These are phyloP conservation scores for Cinchona pubescens DNA, from an alignment of 257 asterid genomes.

Conservation along the genomic window DNA sequence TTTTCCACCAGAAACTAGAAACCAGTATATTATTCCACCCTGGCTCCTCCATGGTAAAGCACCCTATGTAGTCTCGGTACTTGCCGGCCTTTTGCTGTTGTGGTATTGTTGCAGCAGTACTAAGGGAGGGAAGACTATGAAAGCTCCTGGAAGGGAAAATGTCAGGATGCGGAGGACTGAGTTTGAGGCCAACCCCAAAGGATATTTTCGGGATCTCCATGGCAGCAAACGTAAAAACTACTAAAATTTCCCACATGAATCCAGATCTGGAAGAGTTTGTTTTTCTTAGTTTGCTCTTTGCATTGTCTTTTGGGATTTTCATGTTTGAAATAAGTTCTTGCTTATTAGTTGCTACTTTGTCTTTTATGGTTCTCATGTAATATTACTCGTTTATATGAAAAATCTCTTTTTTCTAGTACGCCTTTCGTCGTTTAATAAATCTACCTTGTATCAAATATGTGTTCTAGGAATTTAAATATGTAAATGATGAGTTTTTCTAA, in stretches of 20 bases:
- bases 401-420: neutral
- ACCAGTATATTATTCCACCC: constrained; percentile 24
- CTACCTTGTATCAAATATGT: no score
- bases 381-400: neutral
- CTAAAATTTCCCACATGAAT: no score
- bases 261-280: no score
- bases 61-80: constrained; percentile 11
- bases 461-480: no score
- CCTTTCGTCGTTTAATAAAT: no score
- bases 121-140: constrained; percentile 32
- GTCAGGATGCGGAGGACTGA: constrained; percentile 26
- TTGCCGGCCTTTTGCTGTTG: constrained; percentile 3
- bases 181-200: constrained; percentile 30
- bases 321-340: neutral
- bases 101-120: neutral
- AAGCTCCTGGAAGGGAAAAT: constrained; percentile 36
- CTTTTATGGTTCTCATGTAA: neutral
- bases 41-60: constrained; percentile 23
- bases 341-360: neutral
- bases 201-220: constrained; percentile 30
- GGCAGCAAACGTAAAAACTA: neutral
- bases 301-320: neutral
- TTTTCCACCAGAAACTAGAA: constrained; percentile 23
- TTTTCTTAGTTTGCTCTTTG: neutral
- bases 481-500: no score